Conservation (phyloP, 768 basidiomycete species). For the Boletus subparvulus region DNA sequence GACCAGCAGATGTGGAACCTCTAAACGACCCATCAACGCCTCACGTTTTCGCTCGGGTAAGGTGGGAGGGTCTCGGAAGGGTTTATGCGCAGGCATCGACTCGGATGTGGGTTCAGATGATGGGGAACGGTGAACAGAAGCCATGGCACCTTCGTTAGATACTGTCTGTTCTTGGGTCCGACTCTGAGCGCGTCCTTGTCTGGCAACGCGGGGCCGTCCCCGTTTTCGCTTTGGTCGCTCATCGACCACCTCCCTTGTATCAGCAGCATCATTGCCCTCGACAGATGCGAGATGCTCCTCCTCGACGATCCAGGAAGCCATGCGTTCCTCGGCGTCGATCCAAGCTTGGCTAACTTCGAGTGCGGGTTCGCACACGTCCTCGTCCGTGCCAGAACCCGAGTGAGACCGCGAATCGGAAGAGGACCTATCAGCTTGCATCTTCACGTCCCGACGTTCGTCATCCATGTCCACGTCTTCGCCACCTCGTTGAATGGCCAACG, state of each 20-base stretch:
- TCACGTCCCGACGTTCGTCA: neutral
- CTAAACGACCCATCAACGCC: slow-evolving; percentile 32
- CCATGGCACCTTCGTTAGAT: neutral
- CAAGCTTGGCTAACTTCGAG: slow-evolving; percentile 39
- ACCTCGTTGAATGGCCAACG: slow-evolving; percentile 14
- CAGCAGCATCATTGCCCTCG: neutral
- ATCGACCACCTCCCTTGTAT: neutral
- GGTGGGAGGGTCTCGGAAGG: neutral
- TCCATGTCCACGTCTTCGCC: slow-evolving; percentile 8
- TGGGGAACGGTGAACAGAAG: neutral
- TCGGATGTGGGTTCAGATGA: neutral
- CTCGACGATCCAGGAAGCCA: slow-evolving; percentile 27
- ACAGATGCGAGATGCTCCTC: slow-evolving; percentile 11
- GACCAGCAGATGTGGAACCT: slow-evolving; percentile 29
- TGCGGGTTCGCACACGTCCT: slow-evolving; percentile 25
- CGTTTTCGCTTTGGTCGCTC: slow-evolving; percentile 13
- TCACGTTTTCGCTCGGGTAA: slow-evolving; percentile 13
- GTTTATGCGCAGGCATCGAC: neutral
- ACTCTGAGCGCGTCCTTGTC: slow-evolving; percentile 2
- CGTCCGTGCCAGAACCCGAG: neutral
- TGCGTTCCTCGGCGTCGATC: slow-evolving; percentile 33
- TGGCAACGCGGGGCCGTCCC: slow-evolving; percentile 1
- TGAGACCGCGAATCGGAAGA: slow-evolving; percentile 30
- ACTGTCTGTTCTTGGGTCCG: neutral
- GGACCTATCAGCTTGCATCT: neutral